phyloP scores from a whole-genome alignment of 257 asterid genomes.

The Handroanthus guayacan region DNA sequence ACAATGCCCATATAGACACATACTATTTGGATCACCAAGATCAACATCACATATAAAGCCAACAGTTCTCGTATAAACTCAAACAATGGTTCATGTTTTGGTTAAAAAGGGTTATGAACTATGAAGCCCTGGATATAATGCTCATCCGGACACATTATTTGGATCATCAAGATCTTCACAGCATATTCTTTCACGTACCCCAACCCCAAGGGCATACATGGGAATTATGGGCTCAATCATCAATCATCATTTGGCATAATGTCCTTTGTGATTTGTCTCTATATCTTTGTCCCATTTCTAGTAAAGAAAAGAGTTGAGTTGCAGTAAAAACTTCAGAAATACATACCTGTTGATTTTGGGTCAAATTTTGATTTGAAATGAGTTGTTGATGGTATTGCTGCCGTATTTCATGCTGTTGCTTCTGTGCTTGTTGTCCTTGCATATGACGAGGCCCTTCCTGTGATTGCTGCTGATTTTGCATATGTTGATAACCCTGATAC shows the following conservation, averaged over 20 bases:
- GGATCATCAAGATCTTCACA: background rate
- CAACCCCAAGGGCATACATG: background rate
- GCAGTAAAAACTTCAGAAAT: background rate
- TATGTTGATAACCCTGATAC: constrained; percentile 54
- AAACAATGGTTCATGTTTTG: background rate
- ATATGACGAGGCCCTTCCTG: constrained; percentile 47
- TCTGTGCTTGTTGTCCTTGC: constrained; percentile 54
- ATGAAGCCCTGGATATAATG: background rate
- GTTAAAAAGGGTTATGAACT: background rate
- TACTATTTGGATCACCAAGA: background rate
- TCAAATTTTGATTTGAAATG: constrained; percentile 15
- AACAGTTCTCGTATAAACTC: no score
- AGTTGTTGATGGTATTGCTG: constrained; percentile 40
- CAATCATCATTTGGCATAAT: background rate
- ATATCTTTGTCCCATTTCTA: background rate
- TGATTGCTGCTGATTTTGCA: constrained; percentile 50
- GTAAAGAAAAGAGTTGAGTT: background rate
- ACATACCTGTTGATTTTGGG: constrained; percentile 47
- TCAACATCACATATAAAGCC: no score
- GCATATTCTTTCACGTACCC: background rate
- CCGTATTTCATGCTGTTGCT: constrained; percentile 42
- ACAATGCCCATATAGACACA: background rate
- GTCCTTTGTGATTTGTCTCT: background rate
- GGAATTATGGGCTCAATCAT: background rate
- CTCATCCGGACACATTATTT: background rate